phyloP scores from a whole-genome alignment of 2,329 filamentous ascomycete genomes.

The Sclerotinia glacialis region DNA sequence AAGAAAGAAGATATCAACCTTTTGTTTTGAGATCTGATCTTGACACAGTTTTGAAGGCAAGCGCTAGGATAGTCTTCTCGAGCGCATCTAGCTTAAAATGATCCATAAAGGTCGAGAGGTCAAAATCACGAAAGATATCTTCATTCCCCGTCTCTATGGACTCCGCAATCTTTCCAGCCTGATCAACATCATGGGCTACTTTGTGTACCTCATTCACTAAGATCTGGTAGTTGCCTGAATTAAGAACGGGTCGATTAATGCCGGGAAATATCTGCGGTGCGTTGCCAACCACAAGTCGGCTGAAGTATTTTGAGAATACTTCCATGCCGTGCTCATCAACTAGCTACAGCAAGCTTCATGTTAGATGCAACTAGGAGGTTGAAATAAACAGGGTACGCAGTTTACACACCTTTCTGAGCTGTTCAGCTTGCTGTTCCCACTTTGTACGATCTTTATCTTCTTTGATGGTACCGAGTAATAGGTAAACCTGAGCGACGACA shows the following conservation, averaged over 20 bases:
- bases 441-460: slow-evolving; percentile 88
- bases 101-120: slow-evolving; percentile 91
- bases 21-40: slow-evolving; percentile 83
- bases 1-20: slow-evolving; percentile 53
- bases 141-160: slow-evolving; percentile 87
- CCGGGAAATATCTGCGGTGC: slow-evolving; percentile 86
- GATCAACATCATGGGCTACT: slow-evolving; percentile 73
- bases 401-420: slow-evolving; percentile 77
- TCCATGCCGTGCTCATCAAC: slow-evolving; percentile 99
- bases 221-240: slow-evolving; percentile 78
- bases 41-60: slow-evolving; percentile 82
- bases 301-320: slow-evolving; percentile 93
- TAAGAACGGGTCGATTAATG: slow-evolving; percentile 67
- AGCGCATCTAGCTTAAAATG: slow-evolving; percentile 92
- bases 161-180: slow-evolving; percentile 88
- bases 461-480: slow-evolving; percentile 90
- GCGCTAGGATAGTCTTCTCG: slow-evolving; percentile 80
- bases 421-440: slow-evolving; percentile 89
- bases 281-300: slow-evolving; percentile 87
- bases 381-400: neutral
- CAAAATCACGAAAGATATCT: slow-evolving; percentile 93
- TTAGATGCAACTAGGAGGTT: slow-evolving; percentile 20
- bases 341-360: slow-evolving; percentile 53
- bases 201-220: slow-evolving; percentile 83
- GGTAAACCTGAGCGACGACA: slow-evolving; percentile 90